Percentiles rank a stretch among this genome's conserved stretches.
These are phyloP conservation scores for Ruellia speciosa DNA, from an alignment of 305 asterid genomes.

Conservation along the genomic window DNA sequence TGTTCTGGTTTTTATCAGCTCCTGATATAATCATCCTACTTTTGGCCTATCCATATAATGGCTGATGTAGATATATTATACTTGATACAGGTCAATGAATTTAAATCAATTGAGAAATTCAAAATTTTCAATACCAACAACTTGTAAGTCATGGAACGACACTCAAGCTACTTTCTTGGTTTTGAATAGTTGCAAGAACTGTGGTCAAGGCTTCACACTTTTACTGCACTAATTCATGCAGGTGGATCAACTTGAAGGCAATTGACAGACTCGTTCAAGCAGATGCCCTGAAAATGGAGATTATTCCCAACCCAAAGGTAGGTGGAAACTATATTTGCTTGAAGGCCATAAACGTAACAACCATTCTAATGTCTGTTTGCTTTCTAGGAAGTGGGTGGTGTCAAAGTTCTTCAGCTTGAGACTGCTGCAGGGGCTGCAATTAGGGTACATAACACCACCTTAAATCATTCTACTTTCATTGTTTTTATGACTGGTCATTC, in stretches of 20 bases:
- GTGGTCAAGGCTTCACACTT: neutral
- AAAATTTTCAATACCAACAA: conserved; percentile 97
- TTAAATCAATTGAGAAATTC: conserved; percentile 93
- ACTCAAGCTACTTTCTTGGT: conserved; percentile 5
- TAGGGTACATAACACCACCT: conserved; percentile 37
- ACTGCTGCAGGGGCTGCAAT: conserved; percentile 99
- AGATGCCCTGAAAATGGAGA: conserved; percentile 83
- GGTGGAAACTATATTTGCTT: conserved; percentile 7
- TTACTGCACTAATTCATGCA: conserved; percentile 28
- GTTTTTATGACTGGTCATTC: conserved; percentile 3
- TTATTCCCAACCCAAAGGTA: conserved; percentile 97
- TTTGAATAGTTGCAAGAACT: conserved; percentile 1
- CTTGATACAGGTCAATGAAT: conserved; percentile 61
- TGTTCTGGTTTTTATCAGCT: neutral
- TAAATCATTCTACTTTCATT: conserved; percentile 1
- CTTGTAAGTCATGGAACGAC: conserved; percentile 33
- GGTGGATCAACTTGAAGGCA: conserved; percentile 90
- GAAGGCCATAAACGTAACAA: neutral
- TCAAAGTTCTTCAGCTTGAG: conserved; percentile 93
- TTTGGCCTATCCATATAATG: conserved; percentile 6
- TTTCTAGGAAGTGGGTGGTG: conserved; percentile 80
- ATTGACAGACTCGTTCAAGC: conserved; percentile 74
- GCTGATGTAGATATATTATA: conserved; percentile 13
- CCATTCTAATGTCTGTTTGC: conserved; percentile 15
- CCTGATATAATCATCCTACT: conserved; percentile 3